Base-by-base conservation (phyloP, 306 rosid genomes). In the Astragalus glycyphyllos region DNA sequence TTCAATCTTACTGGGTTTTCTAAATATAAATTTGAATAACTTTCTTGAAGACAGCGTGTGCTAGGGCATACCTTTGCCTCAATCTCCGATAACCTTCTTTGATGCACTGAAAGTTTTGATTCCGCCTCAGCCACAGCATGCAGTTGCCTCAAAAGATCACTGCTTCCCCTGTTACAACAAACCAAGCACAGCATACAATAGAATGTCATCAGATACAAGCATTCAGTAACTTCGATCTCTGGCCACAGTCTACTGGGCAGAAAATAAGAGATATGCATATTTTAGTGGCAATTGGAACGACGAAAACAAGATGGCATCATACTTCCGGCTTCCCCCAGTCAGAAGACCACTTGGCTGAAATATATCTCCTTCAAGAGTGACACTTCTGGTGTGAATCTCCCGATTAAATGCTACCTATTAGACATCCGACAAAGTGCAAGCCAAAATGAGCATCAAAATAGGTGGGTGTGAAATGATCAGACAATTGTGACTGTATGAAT, bases 271-370 rank as follows among this genome's bases (percentile, higher is more conserved):
- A 32, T 12, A 58, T 65, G 80, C 37, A 53, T 29, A 54, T 73
- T 56, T 38, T 1, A 51, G 17, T 50, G 50, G 58, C 23, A 56
- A 64, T 16, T 47, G 34, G 74, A 79, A 68, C 41, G 15, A 58
- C 13, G 41, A 68, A 48, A 59, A 66, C 50, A 77, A 77, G 35
- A 77, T 15, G 65, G 77, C 50, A 57, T n/a, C 86, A 64, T 89
- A 94, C 99, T 83, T 94, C 73, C 97, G 90, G 82, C 97, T 91
- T 80, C 99, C 99, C 67, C 99, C 99, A 15, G 99, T 94, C 79
- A 94, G 74, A 78, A 94, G 95, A 72, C 99, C 99, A 79, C 97
- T 89, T 57, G 99, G 96, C 83, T 86, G 92, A 84, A 89, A 94
- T 82, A 90, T 87, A 79, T 94, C 99, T 58, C 99, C 99, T 87